A percentile compares a stretch with the other conserved stretches of the same genome.
phyloP scores from a whole-genome alignment of 805 yeast genomes.

The Candida xyloterini region DNA sequence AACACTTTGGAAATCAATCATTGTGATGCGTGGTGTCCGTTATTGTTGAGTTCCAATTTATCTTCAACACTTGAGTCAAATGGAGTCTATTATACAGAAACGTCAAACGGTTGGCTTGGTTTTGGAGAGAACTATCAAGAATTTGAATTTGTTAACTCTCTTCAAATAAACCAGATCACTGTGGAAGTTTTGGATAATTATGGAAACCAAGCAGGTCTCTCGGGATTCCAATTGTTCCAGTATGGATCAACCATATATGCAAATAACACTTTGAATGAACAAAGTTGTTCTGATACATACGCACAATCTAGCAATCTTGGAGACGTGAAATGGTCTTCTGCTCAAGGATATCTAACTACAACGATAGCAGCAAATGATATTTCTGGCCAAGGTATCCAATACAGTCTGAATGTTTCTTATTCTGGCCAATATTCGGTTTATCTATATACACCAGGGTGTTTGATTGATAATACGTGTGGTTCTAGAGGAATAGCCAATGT shows the following conservation, averaged over 20 bases:
- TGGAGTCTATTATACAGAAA: conserved; percentile 15
- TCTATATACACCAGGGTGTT: conserved; percentile 87
- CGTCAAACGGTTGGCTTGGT: conserved; percentile 19
- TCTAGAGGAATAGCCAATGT: conserved; percentile 77
- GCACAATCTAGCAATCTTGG: conserved; percentile 17
- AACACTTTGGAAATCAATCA: conserved; percentile 46
- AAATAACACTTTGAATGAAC: conserved; percentile 66
- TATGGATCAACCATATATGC: conserved; percentile 64
- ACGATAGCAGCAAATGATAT: conserved; percentile 27
- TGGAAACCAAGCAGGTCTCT: conserved; percentile 65
- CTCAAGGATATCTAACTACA: conserved; percentile 24
- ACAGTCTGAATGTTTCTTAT: conserved; percentile 65
- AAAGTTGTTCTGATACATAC: conserved; percentile 43
- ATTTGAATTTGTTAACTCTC: conserved; percentile 70
- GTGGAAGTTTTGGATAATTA: conserved; percentile 64
- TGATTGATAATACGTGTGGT: conserved; percentile 60
- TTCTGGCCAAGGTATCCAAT: conserved; percentile 42
- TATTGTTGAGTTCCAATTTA: conserved; percentile 43
- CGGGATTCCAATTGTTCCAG: conserved; percentile 72
- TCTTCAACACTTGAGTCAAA: conserved; percentile 4
- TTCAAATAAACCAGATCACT: conserved; percentile 59
- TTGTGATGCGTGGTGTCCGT: conserved; percentile 92
- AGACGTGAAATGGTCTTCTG: conserved; percentile 24
- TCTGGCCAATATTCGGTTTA: conserved; percentile 73
- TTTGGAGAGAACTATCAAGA: conserved; percentile 64